Evolutionary conservation across 345 rosid species (phyloP).

Genomic region (Combretum micranthum): DNA sequence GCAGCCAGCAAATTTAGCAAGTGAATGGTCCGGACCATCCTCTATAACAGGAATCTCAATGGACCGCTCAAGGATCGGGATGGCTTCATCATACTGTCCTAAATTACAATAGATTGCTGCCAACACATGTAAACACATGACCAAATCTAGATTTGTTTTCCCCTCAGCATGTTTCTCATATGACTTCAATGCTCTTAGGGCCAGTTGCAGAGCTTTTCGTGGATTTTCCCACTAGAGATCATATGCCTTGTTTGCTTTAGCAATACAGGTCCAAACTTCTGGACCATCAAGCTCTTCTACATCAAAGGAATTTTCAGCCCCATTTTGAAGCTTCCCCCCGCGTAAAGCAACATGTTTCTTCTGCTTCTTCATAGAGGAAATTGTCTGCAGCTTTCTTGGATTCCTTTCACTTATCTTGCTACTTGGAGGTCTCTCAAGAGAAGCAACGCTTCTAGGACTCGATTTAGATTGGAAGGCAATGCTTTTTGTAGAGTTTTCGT

Average conservation of each 20-base stretch:
- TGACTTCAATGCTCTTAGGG: conserved; percentile 42
- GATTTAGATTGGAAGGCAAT: conserved; percentile 21
- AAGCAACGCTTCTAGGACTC: conserved; percentile 31
- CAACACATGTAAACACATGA: conserved; percentile 72
- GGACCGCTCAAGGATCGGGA: conserved; percentile 74
- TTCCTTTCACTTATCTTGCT: conserved; percentile 23
- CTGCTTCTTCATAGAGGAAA: conserved; percentile 30
- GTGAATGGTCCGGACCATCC: conserved; percentile 62
- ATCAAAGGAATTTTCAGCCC: conserved; percentile 18
- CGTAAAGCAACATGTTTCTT: conserved; percentile 11
- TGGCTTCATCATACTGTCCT: conserved; percentile 57
- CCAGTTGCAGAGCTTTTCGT: conserved; percentile 49
- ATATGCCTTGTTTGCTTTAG: conserved; percentile 53
- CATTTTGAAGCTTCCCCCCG: conserved; percentile 26
- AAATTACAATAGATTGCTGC: conserved; percentile 64
- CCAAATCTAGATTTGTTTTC: conserved; percentile 46
- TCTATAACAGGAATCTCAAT: conserved; percentile 60
- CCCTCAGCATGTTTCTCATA: conserved; percentile 51
- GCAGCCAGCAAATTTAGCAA: conserved; percentile 86
- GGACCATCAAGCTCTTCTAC: conserved; percentile 30
- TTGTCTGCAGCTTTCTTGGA: conserved; percentile 23
- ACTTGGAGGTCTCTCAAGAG: conserved; percentile 22
- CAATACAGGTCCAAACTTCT: conserved; percentile 52
- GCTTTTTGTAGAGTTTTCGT: conserved; percentile 23
- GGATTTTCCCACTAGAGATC: conserved; percentile 63